A percentile compares a stretch with the other conserved stretches of the same genome.
phyloP scores from a whole-genome alignment of 192 early-diverging fungal species.

The Coemansia umbellata region DNA sequence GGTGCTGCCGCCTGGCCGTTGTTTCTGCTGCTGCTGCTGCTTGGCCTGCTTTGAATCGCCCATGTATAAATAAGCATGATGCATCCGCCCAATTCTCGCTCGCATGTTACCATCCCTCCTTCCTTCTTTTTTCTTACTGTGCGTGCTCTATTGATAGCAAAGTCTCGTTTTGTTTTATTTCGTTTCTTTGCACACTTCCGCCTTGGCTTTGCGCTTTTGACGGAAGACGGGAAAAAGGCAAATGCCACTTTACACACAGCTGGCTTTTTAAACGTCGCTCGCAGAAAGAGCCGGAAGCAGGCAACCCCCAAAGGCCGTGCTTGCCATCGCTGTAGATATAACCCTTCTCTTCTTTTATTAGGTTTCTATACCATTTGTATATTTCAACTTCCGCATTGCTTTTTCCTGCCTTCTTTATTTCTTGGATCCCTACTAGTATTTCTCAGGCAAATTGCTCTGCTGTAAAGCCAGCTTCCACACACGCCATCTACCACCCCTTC shows the following conservation, averaged over 20 bases:
- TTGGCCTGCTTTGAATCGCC: too few species aligned
- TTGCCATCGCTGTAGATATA: too few species aligned
- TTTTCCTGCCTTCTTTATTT: not conserved
- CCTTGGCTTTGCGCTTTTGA: not conserved
- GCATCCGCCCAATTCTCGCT: not conserved
- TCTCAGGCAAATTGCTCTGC: too few species aligned
- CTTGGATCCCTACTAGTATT: not conserved
- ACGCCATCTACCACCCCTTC: too few species aligned
- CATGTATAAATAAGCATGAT: slow-evolving; percentile 2
- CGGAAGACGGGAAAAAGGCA: not conserved
- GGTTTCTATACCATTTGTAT: not conserved
- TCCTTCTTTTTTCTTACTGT: not conserved
- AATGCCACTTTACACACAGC: not conserved
- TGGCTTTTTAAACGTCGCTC: not conserved
- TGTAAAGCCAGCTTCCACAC: too few species aligned
- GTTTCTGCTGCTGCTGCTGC: slow-evolving; percentile 1
- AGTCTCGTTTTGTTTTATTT: not conserved
- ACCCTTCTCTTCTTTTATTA: not conserved
- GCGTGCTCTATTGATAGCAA: not conserved
- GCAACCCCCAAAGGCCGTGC: too few species aligned
- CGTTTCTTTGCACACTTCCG: not conserved
- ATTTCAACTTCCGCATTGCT: not conserved
- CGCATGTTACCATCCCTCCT: not conserved
- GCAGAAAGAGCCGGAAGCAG: not conserved
- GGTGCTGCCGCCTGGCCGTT: not conserved